Percentiles rank a stretch among this genome's conserved stretches.
Evolutionary conservation across 2,329 filamentous ascomycete genomes (phyloP).

Genomic region (Phialophora expanda): DNA sequence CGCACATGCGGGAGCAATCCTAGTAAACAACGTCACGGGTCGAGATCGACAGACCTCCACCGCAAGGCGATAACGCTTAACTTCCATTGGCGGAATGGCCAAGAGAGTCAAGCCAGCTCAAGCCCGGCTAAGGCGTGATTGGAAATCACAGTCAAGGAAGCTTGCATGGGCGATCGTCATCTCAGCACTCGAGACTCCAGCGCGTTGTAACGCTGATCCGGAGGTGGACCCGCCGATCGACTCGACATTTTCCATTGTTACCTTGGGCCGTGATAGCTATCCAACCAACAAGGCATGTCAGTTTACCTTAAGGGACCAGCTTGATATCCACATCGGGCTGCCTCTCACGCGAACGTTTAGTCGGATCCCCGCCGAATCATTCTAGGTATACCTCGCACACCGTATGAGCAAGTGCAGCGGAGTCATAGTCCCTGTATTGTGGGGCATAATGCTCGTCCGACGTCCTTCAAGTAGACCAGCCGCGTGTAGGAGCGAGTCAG

Average conservation of each 20-base stretch:
- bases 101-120: constrained; percentile 23
- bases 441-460: background rate
- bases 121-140: background rate
- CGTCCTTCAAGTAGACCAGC: background rate
- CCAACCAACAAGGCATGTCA: background rate
- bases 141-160: constrained; percentile 8
- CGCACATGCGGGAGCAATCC: background rate
- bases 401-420: constrained; percentile 4
- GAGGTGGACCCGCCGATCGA: constrained; percentile 11
- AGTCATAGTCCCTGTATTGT: background rate
- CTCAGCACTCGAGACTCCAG: constrained; percentile 11
- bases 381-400: background rate
- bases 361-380: background rate
- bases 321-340: background rate
- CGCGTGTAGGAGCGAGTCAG: background rate
- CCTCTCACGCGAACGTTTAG: background rate
- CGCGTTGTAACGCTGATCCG: constrained; percentile 27
- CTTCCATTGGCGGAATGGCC: constrained; percentile 12
- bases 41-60: background rate
- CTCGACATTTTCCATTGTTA: constrained; percentile 13
- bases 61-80: constrained; percentile 17
- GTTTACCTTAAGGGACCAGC: background rate
- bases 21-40: background rate
- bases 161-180: constrained; percentile 20
- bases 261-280: background rate